Evolutionary conservation across 192 early-diverging fungal species (phyloP).

Genomic region (Coemansia sp.): DNA sequence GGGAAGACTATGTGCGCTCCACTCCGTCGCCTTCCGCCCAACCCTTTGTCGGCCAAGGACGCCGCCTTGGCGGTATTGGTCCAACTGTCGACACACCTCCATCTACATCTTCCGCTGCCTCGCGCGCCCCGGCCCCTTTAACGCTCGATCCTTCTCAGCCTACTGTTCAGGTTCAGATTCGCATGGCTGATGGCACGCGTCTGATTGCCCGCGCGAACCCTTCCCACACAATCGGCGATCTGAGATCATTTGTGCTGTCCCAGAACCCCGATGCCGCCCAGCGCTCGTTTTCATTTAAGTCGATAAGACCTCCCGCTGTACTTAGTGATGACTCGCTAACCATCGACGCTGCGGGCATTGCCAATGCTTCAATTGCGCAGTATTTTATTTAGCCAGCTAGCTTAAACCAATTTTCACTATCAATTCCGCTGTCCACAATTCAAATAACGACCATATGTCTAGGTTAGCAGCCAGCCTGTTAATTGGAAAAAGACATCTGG

Average conservation of each 20-base stretch:
- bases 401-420: background rate
- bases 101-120: slow-evolving; percentile 23
- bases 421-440: too few relatives aligned
- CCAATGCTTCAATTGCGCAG: slow-evolving; percentile 87
- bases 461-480: too few relatives aligned
- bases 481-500: too few relatives aligned
- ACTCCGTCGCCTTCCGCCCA: slow-evolving; percentile 56
- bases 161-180: slow-evolving; percentile 84
- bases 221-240: slow-evolving; percentile 83
- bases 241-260: slow-evolving; percentile 72
- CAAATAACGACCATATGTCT: too few relatives aligned
- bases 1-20: slow-evolving; percentile 86
- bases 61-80: slow-evolving; percentile 69
- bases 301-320: slow-evolving; percentile 82
- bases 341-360: slow-evolving; percentile 76
- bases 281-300: slow-evolving; percentile 74
- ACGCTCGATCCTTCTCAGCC: slow-evolving; percentile 73
- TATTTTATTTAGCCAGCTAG: slow-evolving; percentile 33
- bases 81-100: slow-evolving; percentile 23
- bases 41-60: slow-evolving; percentile 78
- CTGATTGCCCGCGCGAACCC: slow-evolving; percentile 90
- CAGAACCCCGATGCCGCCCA: slow-evolving; percentile 62
- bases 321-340: slow-evolving; percentile 70
- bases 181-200: slow-evolving; percentile 85
- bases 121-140: slow-evolving; percentile 20